Conservation (phyloP, 2,329 filamentous ascomycete genomes). For the Ophiocordyceps polyrhachis-furcata region DNA sequence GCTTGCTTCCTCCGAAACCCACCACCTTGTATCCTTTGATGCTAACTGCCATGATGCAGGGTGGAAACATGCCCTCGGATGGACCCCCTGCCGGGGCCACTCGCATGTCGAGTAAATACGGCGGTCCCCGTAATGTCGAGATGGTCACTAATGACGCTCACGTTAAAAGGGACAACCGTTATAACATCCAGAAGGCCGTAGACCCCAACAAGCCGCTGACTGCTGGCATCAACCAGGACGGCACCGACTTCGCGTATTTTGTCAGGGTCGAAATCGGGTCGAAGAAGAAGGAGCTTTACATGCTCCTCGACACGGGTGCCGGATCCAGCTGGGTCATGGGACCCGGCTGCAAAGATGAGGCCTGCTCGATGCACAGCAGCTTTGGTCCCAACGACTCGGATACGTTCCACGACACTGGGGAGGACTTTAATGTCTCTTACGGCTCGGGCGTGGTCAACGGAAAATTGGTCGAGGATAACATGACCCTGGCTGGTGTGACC, state of each 20-base stretch:
- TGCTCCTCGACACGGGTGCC: slow-evolving; percentile 49
- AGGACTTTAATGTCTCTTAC: slow-evolving; percentile 50
- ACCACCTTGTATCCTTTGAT: background rate
- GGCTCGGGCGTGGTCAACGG: slow-evolving; percentile 61
- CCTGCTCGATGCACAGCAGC: slow-evolving; percentile 51
- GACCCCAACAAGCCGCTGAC: slow-evolving; percentile 27
- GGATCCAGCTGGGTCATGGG: slow-evolving; percentile 75
- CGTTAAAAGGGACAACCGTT: slow-evolving; percentile 25
- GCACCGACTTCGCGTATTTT: slow-evolving; percentile 48
- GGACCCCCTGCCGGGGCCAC: slow-evolving; percentile 13
- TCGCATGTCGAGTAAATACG: slow-evolving; percentile 21
- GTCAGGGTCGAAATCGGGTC: slow-evolving; percentile 38
- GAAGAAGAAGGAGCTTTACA: slow-evolving; percentile 31
- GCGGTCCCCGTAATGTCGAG: background rate
- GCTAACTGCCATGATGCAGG: slow-evolving; percentile 8
- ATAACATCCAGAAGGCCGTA: slow-evolving; percentile 25
- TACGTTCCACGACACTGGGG: slow-evolving; percentile 33
- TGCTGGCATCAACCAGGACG: slow-evolving; percentile 42
- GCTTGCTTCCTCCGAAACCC: background rate
- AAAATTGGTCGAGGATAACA: slow-evolving; percentile 42
- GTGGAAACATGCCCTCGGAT: slow-evolving; percentile 13
- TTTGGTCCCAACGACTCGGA: slow-evolving; percentile 50
- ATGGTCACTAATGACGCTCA: slow-evolving; percentile 2
- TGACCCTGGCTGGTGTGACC: slow-evolving; percentile 47
- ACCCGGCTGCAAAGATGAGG: slow-evolving; percentile 41